phyloP scores from a whole-genome alignment of 2,329 filamentous ascomycete genomes.

The Triangularia verruculosa region DNA sequence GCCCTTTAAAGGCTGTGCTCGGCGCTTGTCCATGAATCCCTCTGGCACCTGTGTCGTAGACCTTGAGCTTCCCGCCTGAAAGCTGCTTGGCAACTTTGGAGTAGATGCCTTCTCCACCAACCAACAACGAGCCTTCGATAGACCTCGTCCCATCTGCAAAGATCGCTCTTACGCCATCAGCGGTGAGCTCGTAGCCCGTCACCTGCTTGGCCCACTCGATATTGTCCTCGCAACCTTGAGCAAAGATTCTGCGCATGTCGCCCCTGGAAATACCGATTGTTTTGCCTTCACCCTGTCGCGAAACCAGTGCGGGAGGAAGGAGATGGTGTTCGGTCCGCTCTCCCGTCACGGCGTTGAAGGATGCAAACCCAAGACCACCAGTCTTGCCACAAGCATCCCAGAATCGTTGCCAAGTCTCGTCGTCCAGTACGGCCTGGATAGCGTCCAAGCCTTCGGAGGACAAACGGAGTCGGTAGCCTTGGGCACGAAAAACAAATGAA shows the following conservation, averaged over 20 bases:
- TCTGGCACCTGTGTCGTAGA: slow-evolving; percentile 60
- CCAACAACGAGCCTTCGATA: slow-evolving; percentile 55
- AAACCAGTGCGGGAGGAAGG: slow-evolving; percentile 39
- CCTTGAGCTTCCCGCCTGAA: slow-evolving; percentile 54
- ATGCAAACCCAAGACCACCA: slow-evolving; percentile 50
- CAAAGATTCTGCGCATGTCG: slow-evolving; percentile 59
- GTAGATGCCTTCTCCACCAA: slow-evolving; percentile 62
- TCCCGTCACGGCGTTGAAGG: slow-evolving; percentile 53
- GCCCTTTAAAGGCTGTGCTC: slow-evolving; percentile 55
- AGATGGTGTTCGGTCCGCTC: slow-evolving; percentile 35
- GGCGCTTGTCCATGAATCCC: slow-evolving; percentile 66
- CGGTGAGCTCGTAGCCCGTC: slow-evolving; percentile 55
- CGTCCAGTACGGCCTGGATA: slow-evolving; percentile 55
- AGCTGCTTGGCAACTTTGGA: slow-evolving; percentile 60
- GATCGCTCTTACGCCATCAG: slow-evolving; percentile 51
- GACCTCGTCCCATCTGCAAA: slow-evolving; percentile 61
- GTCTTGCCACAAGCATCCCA: slow-evolving; percentile 60
- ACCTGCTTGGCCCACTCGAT: slow-evolving; percentile 57
- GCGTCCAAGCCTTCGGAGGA: slow-evolving; percentile 56
- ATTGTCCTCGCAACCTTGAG: slow-evolving; percentile 52
- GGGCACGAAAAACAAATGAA: slow-evolving; percentile 52
- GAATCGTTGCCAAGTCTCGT: slow-evolving; percentile 49
- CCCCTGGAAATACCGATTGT: slow-evolving; percentile 60
- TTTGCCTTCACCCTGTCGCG: slow-evolving; percentile 49
- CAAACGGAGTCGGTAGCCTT: slow-evolving; percentile 61